A percentile compares a stretch with the other conserved stretches of the same genome.
phyloP scores from a whole-genome alignment of 768 basidiomycete species.

The Strobilomyces dryophilus region DNA sequence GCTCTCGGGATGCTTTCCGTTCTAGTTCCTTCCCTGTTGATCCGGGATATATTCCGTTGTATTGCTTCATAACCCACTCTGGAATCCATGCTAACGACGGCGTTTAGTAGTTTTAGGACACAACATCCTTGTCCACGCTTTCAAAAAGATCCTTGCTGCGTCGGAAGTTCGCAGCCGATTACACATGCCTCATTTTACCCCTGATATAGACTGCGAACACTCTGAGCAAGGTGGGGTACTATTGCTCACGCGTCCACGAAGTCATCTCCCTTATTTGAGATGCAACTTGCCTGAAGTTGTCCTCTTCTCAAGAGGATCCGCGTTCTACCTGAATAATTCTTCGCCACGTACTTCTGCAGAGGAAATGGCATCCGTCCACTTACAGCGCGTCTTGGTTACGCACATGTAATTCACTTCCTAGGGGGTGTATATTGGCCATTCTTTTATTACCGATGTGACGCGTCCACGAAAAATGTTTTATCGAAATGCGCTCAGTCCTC shows the following conservation, averaged over 20 bases:
- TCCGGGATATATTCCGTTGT: conserved; percentile 7
- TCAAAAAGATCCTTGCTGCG: conserved; percentile 1
- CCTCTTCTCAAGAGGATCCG: conserved; percentile 23
- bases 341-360: conserved; percentile 4
- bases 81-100: conserved; percentile 11
- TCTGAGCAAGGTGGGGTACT: background rate
- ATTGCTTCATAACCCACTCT: conserved; percentile 5
- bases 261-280: conserved; percentile 3
- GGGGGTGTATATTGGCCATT: background rate
- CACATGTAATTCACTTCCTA: conserved; percentile 3
- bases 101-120: conserved; percentile 9
- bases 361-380: conserved; percentile 6
- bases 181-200: conserved; percentile 19
- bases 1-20: conserved; percentile 6
- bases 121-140: conserved; percentile 7
- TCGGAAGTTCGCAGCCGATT: conserved; percentile 13
- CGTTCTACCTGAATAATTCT: conserved; percentile 1
- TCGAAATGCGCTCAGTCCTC: background rate
- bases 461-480: conserved; percentile 3
- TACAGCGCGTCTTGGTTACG: conserved; percentile 4
- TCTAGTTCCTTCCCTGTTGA: background rate
- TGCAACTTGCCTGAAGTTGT: conserved; percentile 1
- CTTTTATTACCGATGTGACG: conserved; percentile 16
- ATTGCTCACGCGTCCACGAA: conserved; percentile 5
- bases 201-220: conserved; percentile 6